Base-by-base conservation (phyloP, 1,284 basidiomycete genomes). In the Chalciporus sp. region DNA sequence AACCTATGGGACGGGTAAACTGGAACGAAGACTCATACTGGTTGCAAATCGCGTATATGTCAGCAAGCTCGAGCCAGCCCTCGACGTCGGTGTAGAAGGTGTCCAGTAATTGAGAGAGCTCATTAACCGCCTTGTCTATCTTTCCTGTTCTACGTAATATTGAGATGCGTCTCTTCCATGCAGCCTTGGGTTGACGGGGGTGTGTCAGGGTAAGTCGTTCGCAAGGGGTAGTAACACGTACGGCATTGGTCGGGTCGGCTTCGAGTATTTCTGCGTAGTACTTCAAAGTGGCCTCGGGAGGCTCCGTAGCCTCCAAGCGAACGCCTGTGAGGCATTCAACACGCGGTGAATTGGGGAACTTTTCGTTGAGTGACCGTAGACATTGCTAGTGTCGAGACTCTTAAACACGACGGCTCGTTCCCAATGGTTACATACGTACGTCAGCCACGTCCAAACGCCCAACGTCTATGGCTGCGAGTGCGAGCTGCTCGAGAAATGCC, bases 41-140 rank as follows among this genome's bases (percentile, higher is more conserved):
- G 55, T 86, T 84, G 61, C 88, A 85, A 14, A 84, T 81, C 2
- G 86, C 79, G 66, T 99, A 97, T 7, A 95, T 82, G 61, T 94
- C 90, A 0, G 94, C 90, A n/a, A 99, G 83, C 65, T 97, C 88
- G 11, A 94, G 78, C 97, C 96, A 99, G 5, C 84, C 95, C 61
- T 95, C 90, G 0, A 92, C 79, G 65, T 99, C 96, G 27, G 86
- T 85, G 70, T 98, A 98, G 72, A 96, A 95, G 0, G 88, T 94
- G 67, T 98, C 96, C 35, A 98, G 82, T 66, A 94, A 90, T 31
- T 80, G 74, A 19, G 86, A 84, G 7, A 99, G 80, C 58, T 92
- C 85, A 10, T 87, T 79, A 1, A 95, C 86, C 0, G 91, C 86
- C 40, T 80, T 78, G 43, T 88, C 81, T 4, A 83, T 72, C 62